Evolutionary conservation across 805 yeast genomes (phyloP), one percentile per base, ranked within the genome.

Genomic region (Candida schatavii): DNA sequence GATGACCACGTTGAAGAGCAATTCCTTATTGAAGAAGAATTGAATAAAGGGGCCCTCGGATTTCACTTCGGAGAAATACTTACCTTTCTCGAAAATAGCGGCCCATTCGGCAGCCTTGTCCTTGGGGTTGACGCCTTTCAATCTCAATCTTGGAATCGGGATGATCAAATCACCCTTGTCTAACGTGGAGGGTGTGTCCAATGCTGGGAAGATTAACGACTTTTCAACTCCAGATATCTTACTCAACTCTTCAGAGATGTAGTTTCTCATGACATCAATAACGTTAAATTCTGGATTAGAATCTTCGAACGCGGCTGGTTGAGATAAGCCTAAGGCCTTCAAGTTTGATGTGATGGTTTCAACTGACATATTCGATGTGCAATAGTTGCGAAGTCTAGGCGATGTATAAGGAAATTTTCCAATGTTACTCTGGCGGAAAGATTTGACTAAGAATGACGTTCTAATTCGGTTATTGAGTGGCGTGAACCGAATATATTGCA

Each of bases 121-220:
- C 57, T 88, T 84, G 27, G 80, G 76, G 48, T 91, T 91, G 49
- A 86, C 81, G 52, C 88, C 85, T 62, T 91, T 76, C 55, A 96
- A 78, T 55, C 73, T 59, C 55, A 85, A 71, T 62, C 97, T 81
- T 54, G 98, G 99, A 33, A 93, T 75, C 33, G 99, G 97, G 42
- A 91, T 80, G 47, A 91, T 76, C 55, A 93, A 75, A 64, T 93
- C 99, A 59, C 98, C 99, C 57, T 91, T 84, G 46, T 89, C 97
- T 51, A 85, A 68, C 31, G 89, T 83, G 49, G 77, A 74, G 18
- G 97, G 88, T 74, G 91, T 79, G 66, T 93, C 98, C 56, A 93
- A 74, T 28, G 96, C 88, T 43, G 88, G 86, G 64, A 75, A 87
- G 48, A 90, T 87, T 39, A 88, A 61, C 3, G 70, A 66, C 43